Percentiles rank a stretch among this genome's conserved stretches.
Conservation (phyloP, 768 basidiomycete genomes). For the Suillus alpinus region DNA sequence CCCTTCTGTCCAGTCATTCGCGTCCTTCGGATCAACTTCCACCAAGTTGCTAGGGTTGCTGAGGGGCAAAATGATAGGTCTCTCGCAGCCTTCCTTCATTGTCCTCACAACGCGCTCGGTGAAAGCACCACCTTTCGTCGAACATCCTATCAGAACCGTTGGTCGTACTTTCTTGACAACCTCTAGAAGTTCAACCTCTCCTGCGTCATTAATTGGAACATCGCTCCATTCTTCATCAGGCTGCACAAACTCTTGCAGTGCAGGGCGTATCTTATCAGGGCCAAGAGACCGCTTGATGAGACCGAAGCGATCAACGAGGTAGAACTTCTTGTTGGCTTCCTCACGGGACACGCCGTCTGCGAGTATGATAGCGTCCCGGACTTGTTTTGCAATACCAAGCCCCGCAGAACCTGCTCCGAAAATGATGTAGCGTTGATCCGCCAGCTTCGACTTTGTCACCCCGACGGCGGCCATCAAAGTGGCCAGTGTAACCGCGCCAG, state of each 20-base stretch:
- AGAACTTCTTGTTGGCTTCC: conserved; percentile 68
- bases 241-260: conserved; percentile 53
- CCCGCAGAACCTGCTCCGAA: conserved; percentile 85
- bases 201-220: conserved; percentile 33
- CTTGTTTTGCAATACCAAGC: conserved; percentile 71
- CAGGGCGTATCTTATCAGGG: conserved; percentile 41
- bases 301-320: conserved; percentile 68
- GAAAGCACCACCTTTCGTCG: conserved; percentile 76
- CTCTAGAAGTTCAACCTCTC: conserved; percentile 56
- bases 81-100: conserved; percentile 65
- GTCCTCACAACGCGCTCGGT: conserved; percentile 65
- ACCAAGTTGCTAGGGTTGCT: conserved; percentile 78
- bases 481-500: conserved; percentile 73
- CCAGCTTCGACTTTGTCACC: conserved; percentile 60
- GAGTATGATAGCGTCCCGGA: conserved; percentile 72
- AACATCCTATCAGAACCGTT: conserved; percentile 83
- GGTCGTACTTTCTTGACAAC: conserved; percentile 72
- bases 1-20: conserved; percentile 77
- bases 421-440: conserved; percentile 74
- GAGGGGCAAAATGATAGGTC: conserved; percentile 83
- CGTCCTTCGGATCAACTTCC: conserved; percentile 70
- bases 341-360: conserved; percentile 47
- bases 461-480: conserved; percentile 66
- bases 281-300: conserved; percentile 54
- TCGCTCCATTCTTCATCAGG: conserved; percentile 54